Evolutionary conservation across 768 basidiomycete species (phyloP).

Genomic region (Podaxis carcinomalis): DNA sequence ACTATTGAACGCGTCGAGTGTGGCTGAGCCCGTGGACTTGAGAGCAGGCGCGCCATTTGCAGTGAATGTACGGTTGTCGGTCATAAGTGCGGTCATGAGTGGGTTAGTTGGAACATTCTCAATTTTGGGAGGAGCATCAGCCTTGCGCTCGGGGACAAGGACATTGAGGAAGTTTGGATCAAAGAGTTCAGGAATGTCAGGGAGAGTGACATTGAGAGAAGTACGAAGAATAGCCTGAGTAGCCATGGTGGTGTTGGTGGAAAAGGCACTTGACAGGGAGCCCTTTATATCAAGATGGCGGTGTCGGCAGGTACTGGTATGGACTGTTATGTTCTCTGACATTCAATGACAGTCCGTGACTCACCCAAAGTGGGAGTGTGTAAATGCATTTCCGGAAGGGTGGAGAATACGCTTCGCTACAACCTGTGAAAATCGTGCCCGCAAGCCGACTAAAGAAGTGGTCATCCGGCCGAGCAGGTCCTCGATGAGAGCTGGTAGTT

Average conservation of each 20-base stretch:
- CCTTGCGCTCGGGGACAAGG: slow-evolving; percentile 38
- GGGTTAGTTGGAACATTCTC: slow-evolving; percentile 28
- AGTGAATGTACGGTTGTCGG: slow-evolving; percentile 42
- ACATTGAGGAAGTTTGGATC: slow-evolving; percentile 51
- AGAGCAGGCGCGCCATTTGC: slow-evolving; percentile 48
- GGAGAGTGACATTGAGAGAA: slow-evolving; percentile 47
- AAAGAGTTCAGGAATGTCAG: slow-evolving; percentile 54
- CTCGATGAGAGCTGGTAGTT: too few species aligned
- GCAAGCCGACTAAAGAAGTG: too few species aligned
- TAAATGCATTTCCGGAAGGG: too few species aligned
- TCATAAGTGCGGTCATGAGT: slow-evolving; percentile 54
- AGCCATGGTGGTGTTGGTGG: slow-evolving; percentile 15
- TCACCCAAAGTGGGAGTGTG: too few species aligned
- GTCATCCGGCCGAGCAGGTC: too few species aligned
- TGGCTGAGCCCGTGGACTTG: slow-evolving; percentile 44
- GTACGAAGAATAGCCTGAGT: slow-evolving; percentile 18
- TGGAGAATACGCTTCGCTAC: too few species aligned
- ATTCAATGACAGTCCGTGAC: too few species aligned
- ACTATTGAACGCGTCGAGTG: slow-evolving; percentile 55
- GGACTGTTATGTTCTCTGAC: too few species aligned
- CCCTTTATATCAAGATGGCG: too few species aligned
- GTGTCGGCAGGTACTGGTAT: too few species aligned
- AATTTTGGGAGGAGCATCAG: not conserved
- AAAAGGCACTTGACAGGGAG: too few species aligned
- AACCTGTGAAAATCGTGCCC: too few species aligned